phyloP scores from a whole-genome alignment of 2,329 filamentous ascomycete species.

The Epichloe uncinata region DNA sequence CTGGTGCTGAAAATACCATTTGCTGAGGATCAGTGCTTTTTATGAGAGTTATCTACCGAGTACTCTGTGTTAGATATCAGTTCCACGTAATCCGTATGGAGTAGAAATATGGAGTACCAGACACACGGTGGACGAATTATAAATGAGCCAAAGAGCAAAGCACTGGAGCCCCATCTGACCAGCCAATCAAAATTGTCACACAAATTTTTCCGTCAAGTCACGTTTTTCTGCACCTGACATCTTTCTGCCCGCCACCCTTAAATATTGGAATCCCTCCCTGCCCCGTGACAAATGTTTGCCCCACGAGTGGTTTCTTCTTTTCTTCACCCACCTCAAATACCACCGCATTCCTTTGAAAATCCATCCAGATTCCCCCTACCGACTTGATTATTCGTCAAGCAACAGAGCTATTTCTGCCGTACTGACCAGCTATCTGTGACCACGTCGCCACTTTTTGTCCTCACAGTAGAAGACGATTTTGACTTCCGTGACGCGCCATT shows the following conservation, averaged over 20 bases:
- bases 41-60: no score
- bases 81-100: no score
- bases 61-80: no score
- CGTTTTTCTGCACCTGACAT: slow-evolving; percentile 3
- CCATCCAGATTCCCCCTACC: not conserved
- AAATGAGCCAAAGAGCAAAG: not conserved
- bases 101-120: no score
- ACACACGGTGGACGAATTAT: not conserved
- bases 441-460: slow-evolving; percentile 7
- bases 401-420: not conserved
- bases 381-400: slow-evolving; percentile 1
- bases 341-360: not conserved
- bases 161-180: no score
- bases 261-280: not conserved
- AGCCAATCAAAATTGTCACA: not conserved
- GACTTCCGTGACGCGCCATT: slow-evolving; percentile 6
- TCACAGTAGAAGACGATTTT: slow-evolving; percentile 11
- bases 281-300: not conserved
- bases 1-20: no score
- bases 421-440: slow-evolving; percentile 7
- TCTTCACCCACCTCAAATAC: not conserved
- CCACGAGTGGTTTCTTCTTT: not conserved
- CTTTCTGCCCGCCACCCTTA: slow-evolving; percentile 1
- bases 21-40: no score
- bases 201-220: not conserved